phyloP scores from a whole-genome alignment of 2,329 filamentous ascomycete species.

The Mollisia scopiformis region DNA sequence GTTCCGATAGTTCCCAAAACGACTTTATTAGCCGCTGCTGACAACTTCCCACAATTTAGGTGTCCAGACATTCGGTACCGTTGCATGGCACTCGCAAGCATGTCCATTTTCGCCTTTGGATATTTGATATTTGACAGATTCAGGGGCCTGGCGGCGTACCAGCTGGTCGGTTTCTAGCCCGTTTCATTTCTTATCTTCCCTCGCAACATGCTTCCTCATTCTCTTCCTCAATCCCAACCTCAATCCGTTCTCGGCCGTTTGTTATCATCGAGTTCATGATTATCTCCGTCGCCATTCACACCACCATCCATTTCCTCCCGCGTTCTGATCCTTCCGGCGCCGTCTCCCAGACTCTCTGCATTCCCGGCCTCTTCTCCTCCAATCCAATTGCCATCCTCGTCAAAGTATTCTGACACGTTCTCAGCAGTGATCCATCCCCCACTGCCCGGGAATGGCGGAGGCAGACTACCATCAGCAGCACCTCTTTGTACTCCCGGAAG shows the following conservation, averaged over 20 bases:
- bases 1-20: too few species aligned
- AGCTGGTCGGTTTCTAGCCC: neutral
- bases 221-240: neutral
- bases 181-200: too few species aligned
- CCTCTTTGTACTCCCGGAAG: constrained; percentile 58
- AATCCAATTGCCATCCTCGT: constrained; percentile 80
- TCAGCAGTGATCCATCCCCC: constrained; percentile 89
- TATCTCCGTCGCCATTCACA: constrained; percentile 43
- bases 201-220: neutral
- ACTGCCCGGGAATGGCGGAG: constrained; percentile 73
- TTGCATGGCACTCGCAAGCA: neutral
- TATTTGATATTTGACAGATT: too few species aligned
- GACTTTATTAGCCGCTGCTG: neutral
- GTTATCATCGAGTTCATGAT: constrained; percentile 46
- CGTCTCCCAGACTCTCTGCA: constrained; percentile 59
- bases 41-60: neutral
- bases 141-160: neutral
- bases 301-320: constrained; percentile 55
- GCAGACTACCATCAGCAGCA: constrained; percentile 52
- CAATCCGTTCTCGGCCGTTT: constrained; percentile 51
- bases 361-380: constrained; percentile 40
- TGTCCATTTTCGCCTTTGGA: too few species aligned
- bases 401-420: constrained; percentile 84
- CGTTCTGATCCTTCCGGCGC: constrained; percentile 60
- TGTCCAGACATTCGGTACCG: neutral